phyloP scores from a whole-genome alignment of 2,329 filamentous ascomycete genomes.

The Pseudopithomyces chartarum region DNA sequence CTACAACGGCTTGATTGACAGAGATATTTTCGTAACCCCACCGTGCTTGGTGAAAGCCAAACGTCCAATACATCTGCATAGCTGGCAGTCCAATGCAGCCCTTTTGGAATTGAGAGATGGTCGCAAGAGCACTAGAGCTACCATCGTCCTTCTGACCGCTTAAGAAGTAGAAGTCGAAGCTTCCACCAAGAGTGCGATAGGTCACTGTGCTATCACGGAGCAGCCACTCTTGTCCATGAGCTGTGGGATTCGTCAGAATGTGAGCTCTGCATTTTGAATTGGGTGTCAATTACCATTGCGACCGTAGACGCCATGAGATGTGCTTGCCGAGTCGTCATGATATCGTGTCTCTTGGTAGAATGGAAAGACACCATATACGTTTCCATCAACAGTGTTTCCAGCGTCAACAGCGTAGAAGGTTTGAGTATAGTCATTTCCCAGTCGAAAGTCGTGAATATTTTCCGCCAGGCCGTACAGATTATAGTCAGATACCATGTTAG shows the following conservation, averaged over 20 bases:
- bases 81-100: conserved; percentile 70
- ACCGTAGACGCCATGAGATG: conserved; percentile 20
- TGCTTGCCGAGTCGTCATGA: conserved; percentile 5
- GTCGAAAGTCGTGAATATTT: conserved; percentile 68
- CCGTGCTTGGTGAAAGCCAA: conserved; percentile 80
- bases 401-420: conserved; percentile 72
- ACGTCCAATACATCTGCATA: conserved; percentile 76
- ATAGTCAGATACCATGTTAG: conserved; percentile 56
- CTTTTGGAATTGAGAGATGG: conserved; percentile 62
- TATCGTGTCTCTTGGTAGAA: conserved; percentile 22
- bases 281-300: conserved; percentile 14
- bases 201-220: conserved; percentile 66
- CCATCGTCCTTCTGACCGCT: conserved; percentile 70
- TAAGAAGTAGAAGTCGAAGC: conserved; percentile 77
- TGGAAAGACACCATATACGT: conserved; percentile 16
- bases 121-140: conserved; percentile 57
- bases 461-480: conserved; percentile 77
- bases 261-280: background rate
- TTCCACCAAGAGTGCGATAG: conserved; percentile 74
- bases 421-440: conserved; percentile 69
- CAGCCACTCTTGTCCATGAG: conserved; percentile 75
- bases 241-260: conserved; percentile 25
- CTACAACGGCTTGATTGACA: conserved; percentile 45
- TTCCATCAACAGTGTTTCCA: conserved; percentile 14
- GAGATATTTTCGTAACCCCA: conserved; percentile 68